These are phyloP conservation scores for Scleroderma bovista DNA, from an alignment of 768 basidiomycete genomes.

Conservation along the genomic window DNA sequence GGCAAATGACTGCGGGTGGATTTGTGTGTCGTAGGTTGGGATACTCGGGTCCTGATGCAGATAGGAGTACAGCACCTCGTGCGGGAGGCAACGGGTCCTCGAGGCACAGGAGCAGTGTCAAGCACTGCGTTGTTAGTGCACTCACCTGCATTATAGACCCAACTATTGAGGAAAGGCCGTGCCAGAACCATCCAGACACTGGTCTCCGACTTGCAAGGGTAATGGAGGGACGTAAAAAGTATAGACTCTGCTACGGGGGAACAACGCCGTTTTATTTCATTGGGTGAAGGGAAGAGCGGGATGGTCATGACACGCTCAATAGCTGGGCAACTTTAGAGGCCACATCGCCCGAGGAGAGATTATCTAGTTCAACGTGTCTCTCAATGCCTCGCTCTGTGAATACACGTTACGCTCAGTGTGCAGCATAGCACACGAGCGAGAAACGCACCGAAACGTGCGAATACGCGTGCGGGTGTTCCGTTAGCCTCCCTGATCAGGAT, in stretches of 20 bases:
- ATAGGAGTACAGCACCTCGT: constrained; percentile 8
- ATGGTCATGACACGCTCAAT: constrained; percentile 31
- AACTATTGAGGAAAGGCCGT: background rate
- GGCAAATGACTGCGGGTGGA: background rate
- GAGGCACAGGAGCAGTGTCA: constrained; percentile 15
- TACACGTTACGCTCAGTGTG: constrained; percentile 9
- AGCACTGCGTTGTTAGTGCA: constrained; percentile 1
- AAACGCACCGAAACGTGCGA: constrained; percentile 79
- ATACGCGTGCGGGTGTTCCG: constrained; percentile 75
- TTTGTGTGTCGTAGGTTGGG: background rate
- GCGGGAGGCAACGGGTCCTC: constrained; percentile 12
- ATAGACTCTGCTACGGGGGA: background rate
- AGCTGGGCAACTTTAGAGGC: constrained; percentile 64
- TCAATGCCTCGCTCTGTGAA: constrained; percentile 70
- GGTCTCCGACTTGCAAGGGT: background rate
- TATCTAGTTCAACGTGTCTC: constrained; percentile 75
- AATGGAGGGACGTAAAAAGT: background rate
- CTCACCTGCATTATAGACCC: background rate
- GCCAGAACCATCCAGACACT: background rate
- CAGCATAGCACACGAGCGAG: constrained; percentile 6
- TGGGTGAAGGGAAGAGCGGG: constrained; percentile 1
- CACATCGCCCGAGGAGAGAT: constrained; percentile 67
- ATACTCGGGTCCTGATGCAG: background rate
- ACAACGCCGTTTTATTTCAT: constrained; percentile 5
- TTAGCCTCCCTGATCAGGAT: constrained; percentile 75